Conservation (phyloP, 306 rosid genomes). For the Pyrus communis region DNA sequence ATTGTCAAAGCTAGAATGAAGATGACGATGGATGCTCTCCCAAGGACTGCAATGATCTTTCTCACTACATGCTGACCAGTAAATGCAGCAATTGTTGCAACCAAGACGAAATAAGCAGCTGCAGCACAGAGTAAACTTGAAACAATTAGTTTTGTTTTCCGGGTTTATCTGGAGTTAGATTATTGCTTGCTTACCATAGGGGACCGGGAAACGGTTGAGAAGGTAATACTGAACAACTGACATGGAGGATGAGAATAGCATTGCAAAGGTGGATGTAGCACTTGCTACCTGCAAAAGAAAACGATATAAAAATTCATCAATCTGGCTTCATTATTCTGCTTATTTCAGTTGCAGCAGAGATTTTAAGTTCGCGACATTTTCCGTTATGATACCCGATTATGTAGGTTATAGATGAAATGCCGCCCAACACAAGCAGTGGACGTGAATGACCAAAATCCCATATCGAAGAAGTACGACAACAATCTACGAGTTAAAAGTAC, state of each 20-base stretch:
- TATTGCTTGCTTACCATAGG: conserved; percentile 41
- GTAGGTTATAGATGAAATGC: not conserved
- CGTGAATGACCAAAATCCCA: not conserved
- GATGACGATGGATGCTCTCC: conserved; percentile 71
- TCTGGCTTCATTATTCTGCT: not conserved
- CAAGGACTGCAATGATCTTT: conserved; percentile 50
- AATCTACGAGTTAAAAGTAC: not conserved
- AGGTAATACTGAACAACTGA: conserved; percentile 67
- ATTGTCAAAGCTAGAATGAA: conserved; percentile 72
- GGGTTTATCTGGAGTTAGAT: not conserved
- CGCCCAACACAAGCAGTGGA: not conserved
- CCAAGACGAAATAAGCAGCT: conserved; percentile 58
- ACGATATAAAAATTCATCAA: not conserved
- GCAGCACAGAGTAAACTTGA: conserved; percentile 17
- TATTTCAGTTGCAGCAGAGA: not conserved
- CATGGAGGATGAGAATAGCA: conserved; percentile 74
- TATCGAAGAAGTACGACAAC: not conserved
- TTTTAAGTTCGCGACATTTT: not conserved
- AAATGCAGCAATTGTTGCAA: conserved; percentile 70
- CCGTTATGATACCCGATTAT: not conserved
- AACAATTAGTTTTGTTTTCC: not conserved
- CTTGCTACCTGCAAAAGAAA: conserved; percentile 55
- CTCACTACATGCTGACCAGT: conserved; percentile 71
- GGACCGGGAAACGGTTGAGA: conserved; percentile 68
- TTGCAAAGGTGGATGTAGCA: conserved; percentile 72